phyloP scores from a whole-genome alignment of 306 rosid genomes.

The Cercis canadensis region DNA sequence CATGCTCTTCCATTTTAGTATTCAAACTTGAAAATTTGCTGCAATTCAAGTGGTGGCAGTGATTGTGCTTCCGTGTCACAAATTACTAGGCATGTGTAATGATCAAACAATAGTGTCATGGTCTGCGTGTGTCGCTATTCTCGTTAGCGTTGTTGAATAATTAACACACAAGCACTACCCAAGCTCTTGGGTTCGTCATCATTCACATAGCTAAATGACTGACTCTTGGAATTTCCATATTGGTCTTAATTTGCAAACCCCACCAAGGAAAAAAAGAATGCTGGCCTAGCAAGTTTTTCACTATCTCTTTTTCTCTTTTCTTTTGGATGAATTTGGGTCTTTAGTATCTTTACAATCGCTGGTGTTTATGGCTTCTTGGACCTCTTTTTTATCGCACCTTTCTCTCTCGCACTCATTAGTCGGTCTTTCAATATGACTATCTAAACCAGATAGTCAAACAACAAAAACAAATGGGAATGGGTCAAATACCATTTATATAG shows the following conservation, averaged over 20 bases:
- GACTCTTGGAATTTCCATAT: background rate
- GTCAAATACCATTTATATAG: slow-evolving; percentile 34
- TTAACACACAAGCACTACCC: slow-evolving; percentile 18
- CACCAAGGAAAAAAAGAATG: background rate
- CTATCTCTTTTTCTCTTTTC: background rate
- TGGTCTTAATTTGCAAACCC: background rate
- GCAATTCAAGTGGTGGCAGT: slow-evolving; percentile 6
- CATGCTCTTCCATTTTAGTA: slow-evolving; percentile 18
- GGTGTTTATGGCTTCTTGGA: slow-evolving; percentile 48
- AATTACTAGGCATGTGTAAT: background rate
- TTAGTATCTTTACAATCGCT: slow-evolving; percentile 33
- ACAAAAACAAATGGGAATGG: slow-evolving; percentile 30
- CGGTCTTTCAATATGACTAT: slow-evolving; percentile 19
- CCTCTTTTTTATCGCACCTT: slow-evolving; percentile 25
- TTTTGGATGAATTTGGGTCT: background rate
- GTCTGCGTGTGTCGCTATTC: slow-evolving; percentile 12
- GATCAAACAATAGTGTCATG: background rate
- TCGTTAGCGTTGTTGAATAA: slow-evolving; percentile 3
- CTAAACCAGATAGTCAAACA: slow-evolving; percentile 33
- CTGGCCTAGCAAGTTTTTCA: background rate
- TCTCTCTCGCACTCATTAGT: slow-evolving; percentile 15
- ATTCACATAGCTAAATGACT: slow-evolving; percentile 8
- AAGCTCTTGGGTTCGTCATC: slow-evolving; percentile 3
- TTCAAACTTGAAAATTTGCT: slow-evolving; percentile 43
- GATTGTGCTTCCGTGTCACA: slow-evolving; percentile 38